Base-by-base conservation (phyloP, 371 early-diverging fungal genomes). In the Vairimorpha necatrix region DNA sequence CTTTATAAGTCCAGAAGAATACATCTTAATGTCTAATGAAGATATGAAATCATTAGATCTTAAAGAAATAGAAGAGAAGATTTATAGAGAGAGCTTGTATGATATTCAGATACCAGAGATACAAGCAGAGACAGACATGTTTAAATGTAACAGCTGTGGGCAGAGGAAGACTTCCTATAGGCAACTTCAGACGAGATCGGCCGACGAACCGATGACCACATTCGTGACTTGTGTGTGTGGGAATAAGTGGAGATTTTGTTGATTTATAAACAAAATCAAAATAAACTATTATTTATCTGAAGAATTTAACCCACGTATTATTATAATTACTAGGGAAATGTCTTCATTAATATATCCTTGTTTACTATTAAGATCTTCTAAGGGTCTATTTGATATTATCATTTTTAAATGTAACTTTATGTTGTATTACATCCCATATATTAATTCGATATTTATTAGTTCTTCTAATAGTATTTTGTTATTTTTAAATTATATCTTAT, bases 141-240 rank as follows among this genome's bases (percentile, higher is more conserved):
- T 86, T 77, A 75, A 80, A 50, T 86, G 86, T 75, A 62, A 61
- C 9, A 78, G 66, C 69, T 86, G 86, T 74, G 83, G 83, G 56
- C 78, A 86, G 67, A 83, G 80, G 69, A 84, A 86, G 61, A 77
- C 83, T 66, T 73, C 80, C 0, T 86, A 86, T 78, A 75, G 79
- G 28, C 86, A 86, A 71, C 61, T 84, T 50, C 86, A 86, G 66
- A 86, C 86, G 13, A 77, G 86, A 69, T 83, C 83, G 67, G 86
- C 84, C n/a, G 86, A 86, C 72, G 86, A 86, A 69, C 86, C 86
- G 13, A 86, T 86, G 86, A 86, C 86, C 9, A 86, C 84, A 22
- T 86, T 78, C 76, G 84, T 84, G 14, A 68, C 71, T 30, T 86
- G 86, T 68, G 74, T 67, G 26, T 86, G 86, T 77, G 82, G 82